Evolutionary conservation across 139 green algal species (phyloP), one percentile per base, ranked within the genome.

Genomic region (Trebouxia sp.): DNA sequence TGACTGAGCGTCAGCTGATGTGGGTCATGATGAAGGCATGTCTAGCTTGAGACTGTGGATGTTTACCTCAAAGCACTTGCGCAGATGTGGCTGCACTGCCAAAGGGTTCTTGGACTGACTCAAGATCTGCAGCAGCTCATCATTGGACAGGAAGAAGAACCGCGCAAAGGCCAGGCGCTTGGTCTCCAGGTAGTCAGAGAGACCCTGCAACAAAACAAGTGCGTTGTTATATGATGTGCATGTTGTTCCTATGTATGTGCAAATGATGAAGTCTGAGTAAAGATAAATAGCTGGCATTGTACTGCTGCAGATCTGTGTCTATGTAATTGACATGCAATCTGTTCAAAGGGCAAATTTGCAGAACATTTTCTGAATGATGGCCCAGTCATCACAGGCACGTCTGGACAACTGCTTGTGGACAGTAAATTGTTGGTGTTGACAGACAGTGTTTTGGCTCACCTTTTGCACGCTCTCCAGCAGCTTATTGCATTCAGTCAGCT

Each of bases 111-210:
- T 94, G 30, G 92, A 93, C 80, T 96, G 91, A 3, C 81, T 88
- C 53, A 96, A 81, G 51, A 96, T 96, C 88, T 92, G 83, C 41
- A 92, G 83, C 43, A 92, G 82, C 79, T 90, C 88, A 67, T 92
- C 88, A 81, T 95, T 94, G 17, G 92, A 95, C 30, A 96, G 83
- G 81, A 96, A 96, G 86, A 94, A 96, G 87, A 96, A 96, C 43
- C 92, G 83, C 38, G 91, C 90, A 86, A 96, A 95, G 38, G 92
- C 92, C 20, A 94, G 84, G 38, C 90, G 86, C 86, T 96, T 96
- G 81, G 91, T 95, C 81, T 96, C 92, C 38, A 95, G 85, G 87
- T 94, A 96, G 65, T 96, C 92, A 53, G 86, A 88, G 26, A 96
- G 86, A 8, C 91, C 91, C 86, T 94, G 94, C 45, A 92, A 86